Base-by-base conservation (phyloP, 2,329 filamentous ascomycete genomes). In the Scedosporium boydii region DNA sequence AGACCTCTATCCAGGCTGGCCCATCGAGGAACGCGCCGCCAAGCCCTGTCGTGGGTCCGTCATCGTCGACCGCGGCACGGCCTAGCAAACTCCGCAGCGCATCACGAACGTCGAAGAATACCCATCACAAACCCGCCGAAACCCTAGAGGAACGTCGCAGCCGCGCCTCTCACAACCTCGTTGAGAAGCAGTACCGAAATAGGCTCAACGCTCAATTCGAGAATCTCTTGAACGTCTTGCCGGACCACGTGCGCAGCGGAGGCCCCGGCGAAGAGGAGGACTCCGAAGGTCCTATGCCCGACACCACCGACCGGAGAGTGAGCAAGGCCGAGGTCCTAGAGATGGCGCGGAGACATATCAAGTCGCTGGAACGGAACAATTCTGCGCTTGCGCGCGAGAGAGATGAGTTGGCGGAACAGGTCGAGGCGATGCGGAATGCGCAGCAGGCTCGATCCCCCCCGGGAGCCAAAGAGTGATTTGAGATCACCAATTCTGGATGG, bases 321-420 rank as follows among this genome's bases (percentile, higher is more conserved):
- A 75, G 72, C 65, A 75, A 75, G 62, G 72, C 69, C 7, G 72
- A 75, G 61, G 72, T 75, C 4, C 62, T 75, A 34, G 73, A 75
- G 44, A 67, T 73, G 66, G 73, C 73, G 41, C 68, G 70, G 12
- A 64, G 66, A 56, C 71, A 75, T 59, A 75, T 75, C 48, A 63
- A 68, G 60, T 63, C 65, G 53, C 64, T 75, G 27, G 73, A 75
- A 63, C 67, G 66, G 53, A 69, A 72, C 56, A 65, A 68, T 16
- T 67, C 69, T 21, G 60, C 58, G 4, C 69, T 75, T 16, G 67
- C 69, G n/a, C 65, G 65, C 38, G 71, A 75, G 59, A 68, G 68
- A 3, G 66, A 70, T 21, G 69, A 67, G 53, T 57, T 75, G 23
- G 58, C 59, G 65, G 56, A 61, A 42, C 23, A 58, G 58, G 27